phyloP scores from a whole-genome alignment of 2,329 filamentous ascomycete genomes.

The Fusarium abutilonis region DNA sequence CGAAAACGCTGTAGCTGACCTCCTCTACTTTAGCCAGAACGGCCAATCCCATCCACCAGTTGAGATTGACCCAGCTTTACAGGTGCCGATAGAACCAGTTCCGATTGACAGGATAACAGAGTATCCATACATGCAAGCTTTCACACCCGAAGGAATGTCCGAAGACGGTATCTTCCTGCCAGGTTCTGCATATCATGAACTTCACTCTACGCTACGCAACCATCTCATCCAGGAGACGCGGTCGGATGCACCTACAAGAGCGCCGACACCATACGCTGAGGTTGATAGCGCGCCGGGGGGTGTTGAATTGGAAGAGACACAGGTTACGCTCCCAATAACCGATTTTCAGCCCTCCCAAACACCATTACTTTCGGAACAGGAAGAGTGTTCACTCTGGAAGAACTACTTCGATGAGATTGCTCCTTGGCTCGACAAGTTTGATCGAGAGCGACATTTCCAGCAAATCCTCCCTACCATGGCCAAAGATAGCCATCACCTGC shows the following conservation, averaged over 20 bases:
- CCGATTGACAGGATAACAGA: conserved; percentile 34
- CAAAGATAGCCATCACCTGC: conserved; percentile 55
- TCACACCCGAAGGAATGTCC: conserved; percentile 47
- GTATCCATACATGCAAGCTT: conserved; percentile 45
- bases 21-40: conserved; percentile 50
- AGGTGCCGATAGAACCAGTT: conserved; percentile 36
- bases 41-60: conserved; percentile 35
- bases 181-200: conserved; percentile 58
- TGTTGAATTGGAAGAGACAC: conserved; percentile 19
- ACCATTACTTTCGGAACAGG: conserved; percentile 41
- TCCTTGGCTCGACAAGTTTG: conserved; percentile 64
- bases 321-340: conserved; percentile 18
- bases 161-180: conserved; percentile 58
- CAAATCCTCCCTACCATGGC: conserved; percentile 59
- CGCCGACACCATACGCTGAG: conserved; percentile 38
- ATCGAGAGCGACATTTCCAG: conserved; percentile 59
- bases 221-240: conserved; percentile 57
- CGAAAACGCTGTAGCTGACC: conserved; percentile 51
- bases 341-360: conserved; percentile 34
- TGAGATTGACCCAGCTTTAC: conserved; percentile 38
- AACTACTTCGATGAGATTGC: conserved; percentile 56
- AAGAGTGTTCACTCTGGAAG: conserved; percentile 52
- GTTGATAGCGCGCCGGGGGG: conserved; percentile 13
- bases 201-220: conserved; percentile 57
- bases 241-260: conserved; percentile 51